Percentiles rank a stretch among this genome's conserved stretches.
These are phyloP conservation scores for Blastobotrys serpentis DNA, from an alignment of 1,139 yeast species.

Conservation along the genomic window DNA sequence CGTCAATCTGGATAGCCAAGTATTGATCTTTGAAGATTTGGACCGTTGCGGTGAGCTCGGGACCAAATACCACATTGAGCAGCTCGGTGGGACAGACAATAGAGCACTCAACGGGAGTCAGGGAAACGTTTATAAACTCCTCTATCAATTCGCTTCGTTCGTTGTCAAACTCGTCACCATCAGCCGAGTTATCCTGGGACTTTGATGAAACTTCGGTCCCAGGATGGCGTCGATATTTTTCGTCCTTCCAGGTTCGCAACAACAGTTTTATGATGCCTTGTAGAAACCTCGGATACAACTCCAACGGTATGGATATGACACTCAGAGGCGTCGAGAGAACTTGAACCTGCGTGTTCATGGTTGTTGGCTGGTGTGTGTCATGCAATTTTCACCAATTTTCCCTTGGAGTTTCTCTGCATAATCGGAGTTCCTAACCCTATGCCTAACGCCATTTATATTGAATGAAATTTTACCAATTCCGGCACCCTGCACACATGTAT, in stretches of 20 bases:
- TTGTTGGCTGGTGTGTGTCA: conserved; percentile 10
- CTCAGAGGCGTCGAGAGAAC: conserved; percentile 28
- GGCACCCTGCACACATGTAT: too few species aligned
- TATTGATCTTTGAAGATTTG: conserved; percentile 49
- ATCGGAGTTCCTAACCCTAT: not conserved
- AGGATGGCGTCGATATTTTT: not conserved
- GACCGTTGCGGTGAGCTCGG: conserved; percentile 40
- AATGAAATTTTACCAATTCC: too few species aligned
- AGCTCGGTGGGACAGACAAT: conserved; percentile 48
- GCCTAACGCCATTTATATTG: not conserved
- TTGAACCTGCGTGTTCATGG: conserved; percentile 31
- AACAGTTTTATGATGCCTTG: conserved; percentile 34
- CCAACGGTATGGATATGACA: conserved; percentile 34
- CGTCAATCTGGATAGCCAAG: conserved; percentile 58
- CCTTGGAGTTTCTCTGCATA: not conserved
- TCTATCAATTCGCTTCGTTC: conserved; percentile 24
- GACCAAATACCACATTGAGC: conserved; percentile 42
- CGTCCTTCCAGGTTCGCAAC: conserved; percentile 30
- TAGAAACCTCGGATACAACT: conserved; percentile 29
- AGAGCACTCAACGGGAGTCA: conserved; percentile 58
- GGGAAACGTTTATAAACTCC: conserved; percentile 53
- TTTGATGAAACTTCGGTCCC: too few species aligned
- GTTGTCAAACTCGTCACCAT: conserved; percentile 22
- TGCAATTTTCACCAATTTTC: conserved; percentile 3
- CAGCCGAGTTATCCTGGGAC: conserved; percentile 14